These are phyloP conservation scores for Sporothrix curviconia DNA, from an alignment of 2,329 filamentous ascomycete species.

Conservation along the genomic window DNA sequence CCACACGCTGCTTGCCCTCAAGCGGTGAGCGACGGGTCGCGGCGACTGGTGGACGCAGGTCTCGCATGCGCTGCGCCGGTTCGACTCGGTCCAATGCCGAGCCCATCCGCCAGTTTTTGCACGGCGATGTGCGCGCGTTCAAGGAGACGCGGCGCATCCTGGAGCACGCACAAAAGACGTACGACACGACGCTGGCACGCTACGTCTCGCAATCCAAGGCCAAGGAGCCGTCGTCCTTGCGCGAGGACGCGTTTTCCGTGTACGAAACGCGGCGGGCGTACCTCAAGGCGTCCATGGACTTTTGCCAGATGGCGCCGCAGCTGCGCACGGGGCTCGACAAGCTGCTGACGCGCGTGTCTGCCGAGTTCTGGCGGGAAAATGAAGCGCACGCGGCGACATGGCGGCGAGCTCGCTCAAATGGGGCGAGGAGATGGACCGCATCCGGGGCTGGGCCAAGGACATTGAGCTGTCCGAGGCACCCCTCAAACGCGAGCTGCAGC, in stretches of 20 bases:
- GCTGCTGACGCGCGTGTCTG: conserved; percentile 75
- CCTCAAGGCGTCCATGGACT: conserved; percentile 87
- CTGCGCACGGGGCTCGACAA: conserved; percentile 78
- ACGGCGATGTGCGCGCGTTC: conserved; percentile 73
- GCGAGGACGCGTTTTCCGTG: conserved; percentile 92
- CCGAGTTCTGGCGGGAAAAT: conserved; percentile 86
- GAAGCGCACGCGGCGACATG: conserved; percentile 61
- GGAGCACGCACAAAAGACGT: conserved; percentile 74
- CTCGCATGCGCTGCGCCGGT: conserved; percentile 65
- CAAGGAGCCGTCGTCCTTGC: conserved; percentile 83
- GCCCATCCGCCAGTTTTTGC: conserved; percentile 71
- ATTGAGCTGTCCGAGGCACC: conserved; percentile 84
- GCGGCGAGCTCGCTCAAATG: conserved; percentile 59
- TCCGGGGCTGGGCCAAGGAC: conserved; percentile 87
- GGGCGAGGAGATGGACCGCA: conserved; percentile 77
- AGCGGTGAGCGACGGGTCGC: conserved; percentile 78
- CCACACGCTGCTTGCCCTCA: conserved; percentile 83
- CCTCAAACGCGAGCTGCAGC: conserved; percentile 74
- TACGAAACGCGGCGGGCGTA: conserved; percentile 90
- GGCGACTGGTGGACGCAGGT: conserved; percentile 82
- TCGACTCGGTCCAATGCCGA: conserved; percentile 73
- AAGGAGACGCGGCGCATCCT: conserved; percentile 74
- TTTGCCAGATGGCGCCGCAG: conserved; percentile 80
- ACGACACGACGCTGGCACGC: conserved; percentile 72
- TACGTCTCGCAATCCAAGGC: conserved; percentile 83